A percentile compares a stretch with the other conserved stretches of the same genome.
These are phyloP conservation scores for Fusarium sp. DNA, from an alignment of 2,329 filamentous ascomycete species.

Conservation along the genomic window DNA sequence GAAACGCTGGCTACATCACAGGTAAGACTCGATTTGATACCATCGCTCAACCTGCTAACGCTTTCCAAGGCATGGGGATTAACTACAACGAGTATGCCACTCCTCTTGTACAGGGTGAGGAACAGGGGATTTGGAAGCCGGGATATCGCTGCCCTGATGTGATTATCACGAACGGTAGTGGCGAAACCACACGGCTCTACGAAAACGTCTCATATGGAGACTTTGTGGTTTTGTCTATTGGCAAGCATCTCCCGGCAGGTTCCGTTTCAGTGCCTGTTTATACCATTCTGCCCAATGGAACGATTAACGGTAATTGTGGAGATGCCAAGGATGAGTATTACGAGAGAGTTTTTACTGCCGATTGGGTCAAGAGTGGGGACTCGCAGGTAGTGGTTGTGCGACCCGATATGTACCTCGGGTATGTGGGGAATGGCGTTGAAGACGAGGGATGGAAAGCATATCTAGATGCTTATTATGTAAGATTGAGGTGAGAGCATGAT, in stretches of 20 bases:
- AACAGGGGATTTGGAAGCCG: slow-evolving; percentile 24
- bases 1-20: slow-evolving; percentile 63
- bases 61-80: slow-evolving; percentile 27
- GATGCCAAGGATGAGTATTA: too few relatives aligned
- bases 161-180: neutral
- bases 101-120: slow-evolving; percentile 16
- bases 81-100: slow-evolving; percentile 25
- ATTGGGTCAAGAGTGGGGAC: too few relatives aligned
- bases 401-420: too few relatives aligned
- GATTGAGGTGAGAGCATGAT: too few relatives aligned
- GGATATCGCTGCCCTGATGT: slow-evolving; percentile 37
- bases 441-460: too few relatives aligned
- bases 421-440: too few relatives aligned
- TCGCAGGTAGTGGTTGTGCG: too few relatives aligned
- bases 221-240: slow-evolving; percentile 9
- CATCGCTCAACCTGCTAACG: neutral
- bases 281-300: neutral
- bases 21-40: slow-evolving; percentile 45
- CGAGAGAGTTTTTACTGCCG: too few relatives aligned
- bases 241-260: too few relatives aligned
- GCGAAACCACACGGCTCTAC: slow-evolving; percentile 11
- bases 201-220: slow-evolving; percentile 6
- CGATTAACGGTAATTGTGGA: too few relatives aligned
- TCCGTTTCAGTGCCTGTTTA: too few relatives aligned
- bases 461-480: too few relatives aligned